Evolutionary conservation across 805 yeast genomes (phyloP).

Genomic region (Nakazawaea wyomingensis): DNA sequence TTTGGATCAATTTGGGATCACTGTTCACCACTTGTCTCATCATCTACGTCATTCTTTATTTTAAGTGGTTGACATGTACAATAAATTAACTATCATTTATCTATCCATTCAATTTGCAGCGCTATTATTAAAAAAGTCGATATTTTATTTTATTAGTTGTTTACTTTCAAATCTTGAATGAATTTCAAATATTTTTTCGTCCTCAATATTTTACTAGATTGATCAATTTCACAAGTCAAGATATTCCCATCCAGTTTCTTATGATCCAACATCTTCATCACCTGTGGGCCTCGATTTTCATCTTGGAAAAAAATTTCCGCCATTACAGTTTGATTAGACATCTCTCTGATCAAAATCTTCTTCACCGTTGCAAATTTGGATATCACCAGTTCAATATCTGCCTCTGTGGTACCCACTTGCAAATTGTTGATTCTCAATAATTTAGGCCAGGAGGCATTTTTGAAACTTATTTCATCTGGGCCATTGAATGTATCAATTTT

Average conservation of each 20-base stretch:
- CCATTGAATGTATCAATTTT: not conserved
- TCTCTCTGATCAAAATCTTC: conserved; percentile 22
- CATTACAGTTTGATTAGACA: conserved; percentile 19
- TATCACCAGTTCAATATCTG: conserved; percentile 24
- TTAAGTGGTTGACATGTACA: too few relatives aligned
- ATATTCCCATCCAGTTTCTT: conserved; percentile 45
- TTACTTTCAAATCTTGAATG: not conserved
- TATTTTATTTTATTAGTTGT: not conserved
- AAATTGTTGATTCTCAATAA: conserved; percentile 27
- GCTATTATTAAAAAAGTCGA: too few relatives aligned
- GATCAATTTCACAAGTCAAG: conserved; percentile 27
- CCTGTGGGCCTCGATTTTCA: conserved; percentile 25
- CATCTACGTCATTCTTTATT: too few relatives aligned
- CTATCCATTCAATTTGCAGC: too few relatives aligned
- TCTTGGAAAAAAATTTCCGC: conserved; percentile 31
- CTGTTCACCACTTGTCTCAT: too few relatives aligned
- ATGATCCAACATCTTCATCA: conserved; percentile 31
- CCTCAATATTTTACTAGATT: conserved; percentile 16
- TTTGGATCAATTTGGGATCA: too few relatives aligned
- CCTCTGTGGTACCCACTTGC: conserved; percentile 23
- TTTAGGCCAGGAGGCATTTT: conserved; percentile 18
- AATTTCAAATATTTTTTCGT: conserved; percentile 1
- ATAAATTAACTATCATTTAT: too few relatives aligned
- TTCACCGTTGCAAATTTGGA: conserved; percentile 18
- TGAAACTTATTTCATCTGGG: conserved; percentile 16